A percentile compares a stretch with the other conserved stretches of the same genome.
phyloP scores from a whole-genome alignment of 2,329 filamentous ascomycete species.

The Coniochaeta ligniaria region DNA sequence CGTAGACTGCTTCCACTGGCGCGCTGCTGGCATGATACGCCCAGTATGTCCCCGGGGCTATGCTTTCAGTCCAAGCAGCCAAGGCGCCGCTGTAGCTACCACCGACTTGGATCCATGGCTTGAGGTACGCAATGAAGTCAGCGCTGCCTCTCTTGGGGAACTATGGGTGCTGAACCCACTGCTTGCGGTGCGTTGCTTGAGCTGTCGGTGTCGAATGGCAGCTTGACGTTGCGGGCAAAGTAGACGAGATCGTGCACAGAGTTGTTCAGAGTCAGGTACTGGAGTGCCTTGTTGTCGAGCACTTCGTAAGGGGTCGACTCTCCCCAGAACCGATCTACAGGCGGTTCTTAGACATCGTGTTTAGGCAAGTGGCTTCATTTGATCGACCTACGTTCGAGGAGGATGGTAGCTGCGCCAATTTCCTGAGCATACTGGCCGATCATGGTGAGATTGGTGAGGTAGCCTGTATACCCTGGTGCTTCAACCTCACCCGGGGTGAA shows the following conservation, averaged over 20 bases:
- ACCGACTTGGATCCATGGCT: constrained; percentile 50
- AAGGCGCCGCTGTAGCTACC: constrained; percentile 51
- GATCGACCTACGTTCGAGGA: constrained; percentile 41
- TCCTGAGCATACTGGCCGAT: constrained; percentile 43
- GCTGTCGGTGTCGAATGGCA: constrained; percentile 43
- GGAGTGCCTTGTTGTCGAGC: constrained; percentile 44
- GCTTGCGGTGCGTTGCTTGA: constrained; percentile 41
- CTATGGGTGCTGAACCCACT: constrained; percentile 13
- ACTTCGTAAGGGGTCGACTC: constrained; percentile 43
- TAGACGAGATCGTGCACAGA: constrained; percentile 44
- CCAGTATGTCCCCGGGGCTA: constrained; percentile 50
- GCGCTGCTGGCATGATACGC: constrained; percentile 51
- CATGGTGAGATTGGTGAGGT: constrained; percentile 40
- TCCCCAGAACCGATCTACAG: constrained; percentile 49
- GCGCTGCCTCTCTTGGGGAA: not conserved
- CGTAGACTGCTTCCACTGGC: constrained; percentile 45
- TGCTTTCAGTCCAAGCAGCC: constrained; percentile 45
- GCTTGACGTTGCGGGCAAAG: constrained; percentile 43
- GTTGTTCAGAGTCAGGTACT: constrained; percentile 46
- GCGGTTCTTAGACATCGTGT: not conserved
- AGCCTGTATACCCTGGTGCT: constrained; percentile 37
- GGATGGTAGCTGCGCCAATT: constrained; percentile 43
- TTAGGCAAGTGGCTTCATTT: not conserved
- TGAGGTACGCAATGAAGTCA: not conserved
- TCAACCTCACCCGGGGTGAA: constrained; percentile 46